These are phyloP conservation scores for Vickermania spadyakhi DNA, from an alignment of 208 protist species.

Conservation along the genomic window DNA sequence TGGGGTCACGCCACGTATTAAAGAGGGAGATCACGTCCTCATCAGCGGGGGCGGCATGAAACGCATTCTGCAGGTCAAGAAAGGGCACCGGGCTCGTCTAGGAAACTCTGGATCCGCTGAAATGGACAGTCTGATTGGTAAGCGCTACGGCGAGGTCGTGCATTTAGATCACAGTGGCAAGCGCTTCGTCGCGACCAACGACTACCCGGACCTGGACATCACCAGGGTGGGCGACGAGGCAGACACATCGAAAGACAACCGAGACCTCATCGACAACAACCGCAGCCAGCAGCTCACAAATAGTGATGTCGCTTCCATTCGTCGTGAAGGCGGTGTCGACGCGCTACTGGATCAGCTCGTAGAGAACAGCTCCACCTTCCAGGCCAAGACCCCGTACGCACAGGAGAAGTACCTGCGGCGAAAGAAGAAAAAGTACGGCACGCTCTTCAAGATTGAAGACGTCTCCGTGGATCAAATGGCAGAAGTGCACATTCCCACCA, in stretches of 20 bases:
- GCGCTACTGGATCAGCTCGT: conserved; percentile 68
- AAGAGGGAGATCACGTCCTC: conserved; percentile 74
- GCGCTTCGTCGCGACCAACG: conserved; percentile 50
- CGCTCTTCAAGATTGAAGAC: conserved; percentile 75
- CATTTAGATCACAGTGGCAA: conserved; percentile 40
- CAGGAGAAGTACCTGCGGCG: conserved; percentile 91
- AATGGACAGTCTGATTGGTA: conserved; percentile 56
- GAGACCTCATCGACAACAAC: conserved; percentile 74
- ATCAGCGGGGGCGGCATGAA: conserved; percentile 66
- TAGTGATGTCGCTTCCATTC: conserved; percentile 63
- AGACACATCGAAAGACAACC: conserved; percentile 43
- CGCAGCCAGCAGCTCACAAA: conserved; percentile 72
- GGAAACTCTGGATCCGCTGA: conserved; percentile 49
- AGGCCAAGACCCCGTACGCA: conserved; percentile 81
- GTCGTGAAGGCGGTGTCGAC: conserved; percentile 59
- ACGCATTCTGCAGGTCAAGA: conserved; percentile 54
- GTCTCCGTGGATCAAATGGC: conserved; percentile 59
- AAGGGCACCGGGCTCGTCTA: conserved; percentile 43
- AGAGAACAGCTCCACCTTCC: conserved; percentile 80
- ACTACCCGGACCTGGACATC: conserved; percentile 85
- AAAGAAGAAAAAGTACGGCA: conserved; percentile 86
- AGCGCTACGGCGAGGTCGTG: conserved; percentile 75
- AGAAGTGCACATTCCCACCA: conserved; percentile 77
- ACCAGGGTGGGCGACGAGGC: conserved; percentile 27
- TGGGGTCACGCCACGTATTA: conserved; percentile 24